phyloP scores from a whole-genome alignment of 306 rosid species.

The Hylodesmum podocarpum region DNA sequence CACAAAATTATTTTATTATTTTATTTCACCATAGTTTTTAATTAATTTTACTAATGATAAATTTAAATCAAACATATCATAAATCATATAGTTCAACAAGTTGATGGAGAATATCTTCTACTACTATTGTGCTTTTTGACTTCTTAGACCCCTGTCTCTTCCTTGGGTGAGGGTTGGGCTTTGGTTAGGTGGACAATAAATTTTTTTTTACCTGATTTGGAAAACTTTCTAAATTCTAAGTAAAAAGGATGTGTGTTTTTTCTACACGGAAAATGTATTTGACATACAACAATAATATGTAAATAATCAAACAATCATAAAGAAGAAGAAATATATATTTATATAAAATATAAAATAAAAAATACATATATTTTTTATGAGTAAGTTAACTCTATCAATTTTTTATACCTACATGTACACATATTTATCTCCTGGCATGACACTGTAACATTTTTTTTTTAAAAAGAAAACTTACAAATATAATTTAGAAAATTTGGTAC shows the following conservation, averaged over 20 bases:
- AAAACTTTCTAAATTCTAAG: neutral
- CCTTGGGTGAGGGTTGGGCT: neutral
- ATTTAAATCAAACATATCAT: too few species aligned
- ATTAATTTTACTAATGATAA: too few species aligned
- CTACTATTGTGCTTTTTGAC: conserved; percentile 10
- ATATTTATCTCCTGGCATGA: neutral
- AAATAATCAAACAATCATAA: too few species aligned
- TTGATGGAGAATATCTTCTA: neutral
- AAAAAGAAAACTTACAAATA: neutral
- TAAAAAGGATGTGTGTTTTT: neutral
- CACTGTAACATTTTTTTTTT: neutral
- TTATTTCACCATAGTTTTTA: too few species aligned
- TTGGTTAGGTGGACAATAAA: neutral
- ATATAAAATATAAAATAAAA: too few species aligned
- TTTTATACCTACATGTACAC: neutral
- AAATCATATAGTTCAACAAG: too few species aligned
- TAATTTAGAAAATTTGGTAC: neutral
- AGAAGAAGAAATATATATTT: too few species aligned
- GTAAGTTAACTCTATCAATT: neutral
- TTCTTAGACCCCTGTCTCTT: neutral
- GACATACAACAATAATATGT: too few species aligned
- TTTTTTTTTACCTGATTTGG: neutral
- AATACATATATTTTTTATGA: too few species aligned
- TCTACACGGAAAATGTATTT: too few species aligned
- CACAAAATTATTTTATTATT: too few species aligned